These are phyloP conservation scores for Aspergillus udagawae DNA, from an alignment of 2,329 filamentous ascomycete species.

Conservation along the genomic window DNA sequence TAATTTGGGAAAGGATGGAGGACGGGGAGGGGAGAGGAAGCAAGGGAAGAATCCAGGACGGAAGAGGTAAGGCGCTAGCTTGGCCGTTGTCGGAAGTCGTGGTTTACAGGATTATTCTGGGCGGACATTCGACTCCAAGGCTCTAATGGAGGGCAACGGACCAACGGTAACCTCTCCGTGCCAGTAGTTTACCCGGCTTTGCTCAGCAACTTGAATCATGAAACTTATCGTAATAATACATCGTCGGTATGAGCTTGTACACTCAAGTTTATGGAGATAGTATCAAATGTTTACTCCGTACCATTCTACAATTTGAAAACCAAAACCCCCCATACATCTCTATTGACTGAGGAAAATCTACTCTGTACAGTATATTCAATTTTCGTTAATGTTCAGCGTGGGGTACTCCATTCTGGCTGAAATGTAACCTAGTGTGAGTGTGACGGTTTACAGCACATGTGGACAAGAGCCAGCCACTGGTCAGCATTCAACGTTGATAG, in stretches of 20 bases:
- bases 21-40: background rate
- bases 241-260: slow-evolving; percentile 14
- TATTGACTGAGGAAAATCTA: background rate
- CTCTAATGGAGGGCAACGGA: background rate
- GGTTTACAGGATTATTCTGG: slow-evolving; percentile 10
- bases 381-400: slow-evolving; percentile 6
- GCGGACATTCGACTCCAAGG: slow-evolving; percentile 8
- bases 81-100: slow-evolving; percentile 30
- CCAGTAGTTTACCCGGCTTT: slow-evolving; percentile 18
- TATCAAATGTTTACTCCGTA: background rate
- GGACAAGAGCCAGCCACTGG: background rate
- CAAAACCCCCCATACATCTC: no score
- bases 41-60: slow-evolving; percentile 14
- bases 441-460: background rate
- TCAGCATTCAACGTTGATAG: background rate
- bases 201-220: background rate
- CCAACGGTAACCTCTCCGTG: slow-evolving; percentile 17
- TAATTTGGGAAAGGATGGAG: background rate
- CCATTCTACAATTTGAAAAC: background rate
- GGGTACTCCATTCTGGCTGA: slow-evolving; percentile 5
- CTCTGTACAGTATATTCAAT: background rate
- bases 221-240: slow-evolving; percentile 13
- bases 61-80: slow-evolving; percentile 17
- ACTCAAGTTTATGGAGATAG: background rate
- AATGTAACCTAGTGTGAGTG: slow-evolving; percentile 10